Conservation (phyloP, 108 stramenopile genomes). For the Licmophora abbreviata region DNA sequence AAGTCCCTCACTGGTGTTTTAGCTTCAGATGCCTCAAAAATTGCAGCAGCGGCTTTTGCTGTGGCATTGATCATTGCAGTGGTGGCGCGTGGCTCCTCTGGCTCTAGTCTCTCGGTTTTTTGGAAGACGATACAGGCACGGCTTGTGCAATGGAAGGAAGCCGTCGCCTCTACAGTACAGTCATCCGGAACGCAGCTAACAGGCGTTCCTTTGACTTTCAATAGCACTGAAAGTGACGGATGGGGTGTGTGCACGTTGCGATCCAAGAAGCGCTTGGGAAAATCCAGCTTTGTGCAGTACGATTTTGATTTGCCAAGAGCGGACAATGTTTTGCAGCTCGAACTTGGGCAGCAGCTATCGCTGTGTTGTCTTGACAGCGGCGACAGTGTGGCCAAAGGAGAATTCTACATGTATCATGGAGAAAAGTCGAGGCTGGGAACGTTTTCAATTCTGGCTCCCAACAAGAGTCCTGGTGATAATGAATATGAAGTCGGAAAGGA, state of each 20-base stretch:
- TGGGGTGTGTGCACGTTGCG: slow-evolving; percentile 56
- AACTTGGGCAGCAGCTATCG: slow-evolving; percentile 49
- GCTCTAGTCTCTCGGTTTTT: background rate
- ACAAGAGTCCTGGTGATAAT: slow-evolving; percentile 22
- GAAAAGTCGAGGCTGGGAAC: slow-evolving; percentile 10
- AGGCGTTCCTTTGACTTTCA: slow-evolving; percentile 53
- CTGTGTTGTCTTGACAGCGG: slow-evolving; percentile 50
- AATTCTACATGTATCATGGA: slow-evolving; percentile 37
- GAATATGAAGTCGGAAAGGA: slow-evolving; percentile 26
- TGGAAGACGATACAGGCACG: background rate
- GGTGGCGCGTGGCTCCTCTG: background rate
- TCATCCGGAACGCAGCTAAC: background rate
- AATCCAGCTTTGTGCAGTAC: slow-evolving; percentile 36
- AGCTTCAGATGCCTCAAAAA: background rate
- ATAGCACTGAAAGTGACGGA: slow-evolving; percentile 42
- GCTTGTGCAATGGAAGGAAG: too few relatives aligned
- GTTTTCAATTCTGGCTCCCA: slow-evolving; percentile 33
- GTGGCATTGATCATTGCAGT: background rate
- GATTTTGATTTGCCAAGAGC: slow-evolving; percentile 46
- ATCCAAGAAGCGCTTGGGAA: slow-evolving; percentile 26
- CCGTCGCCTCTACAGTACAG: background rate
- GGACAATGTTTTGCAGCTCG: slow-evolving; percentile 37
- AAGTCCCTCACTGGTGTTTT: background rate
- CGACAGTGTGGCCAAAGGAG: slow-evolving; percentile 41
- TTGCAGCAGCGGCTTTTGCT: background rate